phyloP scores from a whole-genome alignment of 1,284 basidiomycete genomes.

The Boletus subluridellus region DNA sequence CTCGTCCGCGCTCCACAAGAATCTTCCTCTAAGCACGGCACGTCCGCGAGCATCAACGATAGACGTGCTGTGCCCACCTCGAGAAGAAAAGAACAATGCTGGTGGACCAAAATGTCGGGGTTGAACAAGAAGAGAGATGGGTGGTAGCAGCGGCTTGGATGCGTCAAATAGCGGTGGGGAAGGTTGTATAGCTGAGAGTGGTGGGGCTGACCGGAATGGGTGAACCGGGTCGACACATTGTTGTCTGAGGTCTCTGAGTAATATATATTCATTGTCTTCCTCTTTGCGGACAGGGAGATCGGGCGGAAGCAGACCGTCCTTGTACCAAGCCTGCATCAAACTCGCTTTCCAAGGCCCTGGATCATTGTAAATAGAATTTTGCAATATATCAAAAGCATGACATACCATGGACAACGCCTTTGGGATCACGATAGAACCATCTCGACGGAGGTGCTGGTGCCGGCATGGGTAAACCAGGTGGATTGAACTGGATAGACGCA shows the following conservation, averaged over 20 bases:
- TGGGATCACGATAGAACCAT: constrained; percentile 81
- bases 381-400: constrained; percentile 5
- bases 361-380: constrained; percentile 9
- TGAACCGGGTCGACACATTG: constrained; percentile 74
- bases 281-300: constrained; percentile 75
- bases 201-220: constrained; percentile 61
- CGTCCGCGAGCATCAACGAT: constrained; percentile 81
- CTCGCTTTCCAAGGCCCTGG: constrained; percentile 78
- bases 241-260: constrained; percentile 67
- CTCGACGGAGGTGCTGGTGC: constrained; percentile 58
- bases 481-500: constrained; percentile 65
- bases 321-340: constrained; percentile 84
- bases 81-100: constrained; percentile 80
- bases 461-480: constrained; percentile 72
- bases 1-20: constrained; percentile 71
- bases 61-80: constrained; percentile 77
- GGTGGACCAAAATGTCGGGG: constrained; percentile 81
- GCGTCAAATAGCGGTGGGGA: constrained; percentile 29
- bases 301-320: constrained; percentile 72
- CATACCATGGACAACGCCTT: constrained; percentile 70
- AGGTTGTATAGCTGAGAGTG: constrained; percentile 29
- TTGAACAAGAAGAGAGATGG: constrained; percentile 77
- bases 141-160: constrained; percentile 62
- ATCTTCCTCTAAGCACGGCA: constrained; percentile 73
- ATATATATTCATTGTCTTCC: constrained; percentile 61